Conservation (phyloP, 345 rosid genomes). For the Syzygium grande region DNA sequence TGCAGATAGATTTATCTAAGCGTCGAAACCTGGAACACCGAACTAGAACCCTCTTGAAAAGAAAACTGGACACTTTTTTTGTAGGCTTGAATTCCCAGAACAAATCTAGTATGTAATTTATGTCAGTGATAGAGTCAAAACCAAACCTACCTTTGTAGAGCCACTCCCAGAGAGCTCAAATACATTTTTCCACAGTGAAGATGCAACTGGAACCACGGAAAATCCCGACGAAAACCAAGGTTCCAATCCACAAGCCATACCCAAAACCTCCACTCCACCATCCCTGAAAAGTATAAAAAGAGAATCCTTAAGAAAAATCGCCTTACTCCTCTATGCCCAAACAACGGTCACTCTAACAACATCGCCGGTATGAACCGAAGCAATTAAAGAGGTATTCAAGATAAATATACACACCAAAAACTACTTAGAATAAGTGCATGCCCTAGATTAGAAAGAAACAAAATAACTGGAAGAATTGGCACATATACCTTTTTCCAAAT, state of each 20-base stretch:
- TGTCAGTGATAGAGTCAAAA: neutral
- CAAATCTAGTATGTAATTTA: neutral
- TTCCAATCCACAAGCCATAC: conserved; percentile 88
- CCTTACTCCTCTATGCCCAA: neutral
- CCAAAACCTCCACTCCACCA: conserved; percentile 96
- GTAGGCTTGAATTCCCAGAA: neutral
- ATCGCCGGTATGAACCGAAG: neutral
- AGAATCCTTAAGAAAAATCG: neutral
- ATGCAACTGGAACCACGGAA: conserved; percentile 76
- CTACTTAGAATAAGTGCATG: neutral
- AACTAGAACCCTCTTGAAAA: neutral
- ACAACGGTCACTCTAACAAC: neutral
- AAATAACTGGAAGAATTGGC: neutral
- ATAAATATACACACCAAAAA: neutral
- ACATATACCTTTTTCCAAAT: neutral
- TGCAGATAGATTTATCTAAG: neutral
- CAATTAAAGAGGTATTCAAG: neutral
- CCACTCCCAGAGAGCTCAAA: conserved; percentile 46
- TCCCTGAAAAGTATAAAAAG: conserved; percentile 38
- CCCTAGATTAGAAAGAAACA: neutral
- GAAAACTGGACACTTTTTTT: neutral
- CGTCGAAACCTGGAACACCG: neutral
- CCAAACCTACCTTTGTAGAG: conserved; percentile 39
- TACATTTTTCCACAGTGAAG: conserved; percentile 65
- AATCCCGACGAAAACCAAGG: conserved; percentile 83